These are phyloP conservation scores for Xylaria grammica DNA, from an alignment of 495 filamentous ascomycete species.

Conservation along the genomic window DNA sequence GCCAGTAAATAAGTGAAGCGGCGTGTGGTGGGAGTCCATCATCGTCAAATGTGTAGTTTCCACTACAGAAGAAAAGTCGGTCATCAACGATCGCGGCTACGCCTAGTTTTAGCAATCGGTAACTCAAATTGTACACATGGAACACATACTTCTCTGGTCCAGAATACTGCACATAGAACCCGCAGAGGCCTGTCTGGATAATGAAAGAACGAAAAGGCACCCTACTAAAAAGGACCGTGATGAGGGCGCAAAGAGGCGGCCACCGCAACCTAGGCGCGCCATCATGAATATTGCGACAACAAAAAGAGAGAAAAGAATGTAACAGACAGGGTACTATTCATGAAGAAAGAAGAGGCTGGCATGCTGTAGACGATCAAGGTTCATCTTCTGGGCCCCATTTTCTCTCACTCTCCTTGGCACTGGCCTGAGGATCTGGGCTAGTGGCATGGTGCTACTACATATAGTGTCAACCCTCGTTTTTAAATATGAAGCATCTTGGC, in stretches of 20 bases:
- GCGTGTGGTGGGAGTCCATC: conserved; percentile 13
- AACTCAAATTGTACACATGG: neutral
- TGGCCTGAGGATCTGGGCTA: neutral
- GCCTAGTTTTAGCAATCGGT: neutral
- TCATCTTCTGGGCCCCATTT: neutral
- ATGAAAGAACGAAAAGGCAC: neutral
- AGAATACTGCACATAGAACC: conserved; percentile 6
- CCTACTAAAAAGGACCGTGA: neutral
- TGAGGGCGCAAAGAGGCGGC: neutral
- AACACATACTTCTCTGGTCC: conserved; percentile 9
- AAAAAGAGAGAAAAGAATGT: neutral
- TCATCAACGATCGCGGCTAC: conserved; percentile 26
- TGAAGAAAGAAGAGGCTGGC: neutral
- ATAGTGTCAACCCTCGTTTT: neutral
- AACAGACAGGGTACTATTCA: neutral
- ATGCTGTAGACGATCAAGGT: neutral
- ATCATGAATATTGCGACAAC: neutral
- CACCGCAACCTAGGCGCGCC: neutral
- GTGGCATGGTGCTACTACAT: no score
- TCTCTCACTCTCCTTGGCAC: neutral
- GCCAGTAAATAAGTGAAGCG: conserved; percentile 20
- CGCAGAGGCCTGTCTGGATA: neutral
- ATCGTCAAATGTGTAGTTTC: conserved; percentile 27
- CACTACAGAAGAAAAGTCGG: conserved; percentile 26
- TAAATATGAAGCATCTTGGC: conserved; percentile 2